Evolutionary conservation across 73 alveolate genomes (phyloP).

Genomic region (Tetrahymena elliotti): DNA sequence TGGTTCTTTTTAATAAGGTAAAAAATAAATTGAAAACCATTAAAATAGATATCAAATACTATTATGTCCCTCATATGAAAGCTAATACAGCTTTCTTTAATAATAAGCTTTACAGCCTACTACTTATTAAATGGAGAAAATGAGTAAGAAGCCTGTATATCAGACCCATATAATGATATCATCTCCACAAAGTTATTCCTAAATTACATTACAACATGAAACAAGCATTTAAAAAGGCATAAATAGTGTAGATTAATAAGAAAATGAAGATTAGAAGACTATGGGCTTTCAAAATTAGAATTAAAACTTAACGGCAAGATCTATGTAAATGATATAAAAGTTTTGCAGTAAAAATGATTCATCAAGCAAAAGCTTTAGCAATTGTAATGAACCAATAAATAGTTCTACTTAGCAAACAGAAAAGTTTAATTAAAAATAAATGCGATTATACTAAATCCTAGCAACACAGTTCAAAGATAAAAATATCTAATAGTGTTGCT

Average conservation of each 20-base stretch:
- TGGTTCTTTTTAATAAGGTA: neutral
- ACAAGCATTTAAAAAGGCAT: too few relatives aligned
- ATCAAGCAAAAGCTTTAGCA: neutral
- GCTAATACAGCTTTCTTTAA: neutral
- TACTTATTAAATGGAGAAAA: neutral
- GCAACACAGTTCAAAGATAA: neutral
- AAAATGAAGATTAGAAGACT: neutral
- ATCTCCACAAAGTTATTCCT: neutral
- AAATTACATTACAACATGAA: neutral
- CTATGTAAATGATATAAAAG: neutral
- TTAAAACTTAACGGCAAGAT: neutral
- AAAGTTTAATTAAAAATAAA: too few relatives aligned
- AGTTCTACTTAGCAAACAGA: neutral
- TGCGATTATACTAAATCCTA: neutral
- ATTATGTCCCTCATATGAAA: neutral
- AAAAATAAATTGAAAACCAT: too few relatives aligned
- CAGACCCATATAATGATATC: neutral
- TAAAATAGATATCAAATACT: neutral
- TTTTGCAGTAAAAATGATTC: neutral
- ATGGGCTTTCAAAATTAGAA: too few relatives aligned
- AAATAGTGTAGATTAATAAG: too few relatives aligned
- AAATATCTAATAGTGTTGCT: too few relatives aligned
- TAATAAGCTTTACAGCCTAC: neutral
- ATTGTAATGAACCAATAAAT: too few relatives aligned
- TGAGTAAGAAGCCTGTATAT: neutral